Percentiles rank a stretch among this genome's conserved stretches.
Evolutionary conservation across 2,329 filamentous ascomycete genomes (phyloP).

Genomic region (Colletotrichum sp.): DNA sequence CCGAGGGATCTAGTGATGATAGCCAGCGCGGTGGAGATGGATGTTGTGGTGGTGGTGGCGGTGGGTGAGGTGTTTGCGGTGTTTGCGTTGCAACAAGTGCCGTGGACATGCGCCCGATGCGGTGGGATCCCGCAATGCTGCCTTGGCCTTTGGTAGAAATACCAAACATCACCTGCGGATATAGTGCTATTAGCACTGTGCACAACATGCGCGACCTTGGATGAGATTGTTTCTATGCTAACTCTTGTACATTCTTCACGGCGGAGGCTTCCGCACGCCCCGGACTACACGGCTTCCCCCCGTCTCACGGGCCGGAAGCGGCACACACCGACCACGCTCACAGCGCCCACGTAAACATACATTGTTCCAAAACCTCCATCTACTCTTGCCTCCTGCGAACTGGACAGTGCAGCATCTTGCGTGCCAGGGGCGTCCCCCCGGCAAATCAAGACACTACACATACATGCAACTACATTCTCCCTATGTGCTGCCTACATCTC

Average conservation of each 20-base stretch:
- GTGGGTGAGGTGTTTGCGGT: neutral
- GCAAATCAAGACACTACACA: neutral
- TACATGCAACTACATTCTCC: neutral
- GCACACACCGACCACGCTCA: neutral
- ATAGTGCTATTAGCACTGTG: neutral
- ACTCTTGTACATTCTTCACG: neutral
- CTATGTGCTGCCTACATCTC: neutral
- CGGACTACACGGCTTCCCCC: neutral
- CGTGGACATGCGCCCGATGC: neutral
- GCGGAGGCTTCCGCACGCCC: neutral
- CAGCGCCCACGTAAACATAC: neutral
- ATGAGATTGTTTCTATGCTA: neutral
- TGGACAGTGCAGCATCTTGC: neutral
- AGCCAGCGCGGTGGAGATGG: neutral
- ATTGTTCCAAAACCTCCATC: neutral
- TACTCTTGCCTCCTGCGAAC: neutral
- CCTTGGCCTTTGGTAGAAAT: neutral
- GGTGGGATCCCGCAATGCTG: neutral
- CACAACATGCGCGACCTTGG: neutral
- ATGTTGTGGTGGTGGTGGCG: neutral
- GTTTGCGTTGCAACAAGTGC: neutral
- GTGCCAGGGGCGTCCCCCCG: neutral
- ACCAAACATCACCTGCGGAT: neutral
- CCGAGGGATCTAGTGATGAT: neutral
- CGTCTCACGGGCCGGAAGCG: neutral